Conservation (phyloP, 331 rosid genomes). For the Cucumis variabilis region DNA sequence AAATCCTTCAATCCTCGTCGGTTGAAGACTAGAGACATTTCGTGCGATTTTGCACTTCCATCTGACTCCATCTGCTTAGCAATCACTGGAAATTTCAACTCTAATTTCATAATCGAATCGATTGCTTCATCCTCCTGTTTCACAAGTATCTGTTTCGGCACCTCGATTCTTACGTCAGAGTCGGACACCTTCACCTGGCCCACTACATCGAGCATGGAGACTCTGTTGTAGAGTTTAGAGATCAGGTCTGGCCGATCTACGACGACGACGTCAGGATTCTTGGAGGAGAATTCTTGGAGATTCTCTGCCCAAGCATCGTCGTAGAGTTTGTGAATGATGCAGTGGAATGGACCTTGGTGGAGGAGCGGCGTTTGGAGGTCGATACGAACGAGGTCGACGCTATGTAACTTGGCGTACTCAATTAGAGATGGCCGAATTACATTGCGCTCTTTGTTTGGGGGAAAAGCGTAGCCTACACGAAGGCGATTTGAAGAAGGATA, state of each 20-base stretch:
- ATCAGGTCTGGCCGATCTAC: conserved; percentile 86
- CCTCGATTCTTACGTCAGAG: conserved; percentile 63
- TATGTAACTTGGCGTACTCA: conserved; percentile 69
- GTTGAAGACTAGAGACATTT: conserved; percentile 81
- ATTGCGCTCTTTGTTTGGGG: conserved; percentile 87
- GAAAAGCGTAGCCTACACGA: conserved; percentile 81
- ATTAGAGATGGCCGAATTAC: conserved; percentile 81
- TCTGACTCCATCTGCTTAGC: conserved; percentile 88
- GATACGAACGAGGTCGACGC: conserved; percentile 69
- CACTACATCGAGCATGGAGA: conserved; percentile 92
- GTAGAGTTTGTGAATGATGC: conserved; percentile 88
- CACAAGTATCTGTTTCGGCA: conserved; percentile 88
- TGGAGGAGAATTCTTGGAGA: conserved; percentile 46
- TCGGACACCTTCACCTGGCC: conserved; percentile 63
- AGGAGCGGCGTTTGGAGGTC: conserved; percentile 48
- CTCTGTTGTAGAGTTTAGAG: conserved; percentile 80
- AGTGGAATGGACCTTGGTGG: conserved; percentile 89
- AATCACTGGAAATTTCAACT: conserved; percentile 74
- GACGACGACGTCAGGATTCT: conserved; percentile 67
- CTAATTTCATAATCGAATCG: conserved; percentile 62
- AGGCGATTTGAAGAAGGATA: conserved; percentile 29
- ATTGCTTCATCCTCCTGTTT: conserved; percentile 47
- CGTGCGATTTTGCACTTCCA: conserved; percentile 93
- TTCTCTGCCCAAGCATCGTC: conserved; percentile 80
- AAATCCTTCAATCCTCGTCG: conserved; percentile 69